Evolutionary conservation across 192 early-diverging fungal species (phyloP), one percentile per base, ranked within the genome.

Genomic region (Podila verticillata): DNA sequence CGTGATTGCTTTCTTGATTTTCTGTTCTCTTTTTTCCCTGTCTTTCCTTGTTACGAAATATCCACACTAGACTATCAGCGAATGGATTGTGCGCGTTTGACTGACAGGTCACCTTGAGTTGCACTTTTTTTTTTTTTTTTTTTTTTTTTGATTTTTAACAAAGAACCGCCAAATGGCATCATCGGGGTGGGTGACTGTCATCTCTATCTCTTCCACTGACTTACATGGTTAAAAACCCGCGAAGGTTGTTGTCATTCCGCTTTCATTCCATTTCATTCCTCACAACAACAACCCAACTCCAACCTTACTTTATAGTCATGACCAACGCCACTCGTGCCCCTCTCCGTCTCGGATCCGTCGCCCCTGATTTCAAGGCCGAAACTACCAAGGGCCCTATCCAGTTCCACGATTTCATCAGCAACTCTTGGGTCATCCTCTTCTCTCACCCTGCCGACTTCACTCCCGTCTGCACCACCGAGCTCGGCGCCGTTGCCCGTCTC

Each of bases 401-500:
- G 70, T 97, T 99, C 88, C 95, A 99, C 81, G 87, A 93, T 19
- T 96, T 88, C 60, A 95, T 97, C 60, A 89, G 90, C 62, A 87
- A 90, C 75, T 88, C 88, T 15, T 99, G 98, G 98, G 94, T 89
- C 48, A 88, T 99, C 44, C 92, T 99, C n/a, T 99, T 99, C 85
- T 99, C 97, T 31, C 97, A 99, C 82, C 97, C 98, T 17, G 98
- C 95, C 65, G 96, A 97, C 87, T 98, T 97, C 63, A 97, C 94
- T 39, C 96, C 96, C 32, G 96, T 97, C 29, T 97, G 97, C 88
- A 97, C 96, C 35, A 98, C 96, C 17, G 98, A 99, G 86, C 93
- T 99, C 67, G 98, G 96, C 61, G 91, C 89, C 29, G 95, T 97
- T 28, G 96, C 96, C 70, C 91, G 87, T 70, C 91, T 98, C 51